phyloP scores from a whole-genome alignment of 1,139 yeast genomes.

The Suhomyces taliae region DNA sequence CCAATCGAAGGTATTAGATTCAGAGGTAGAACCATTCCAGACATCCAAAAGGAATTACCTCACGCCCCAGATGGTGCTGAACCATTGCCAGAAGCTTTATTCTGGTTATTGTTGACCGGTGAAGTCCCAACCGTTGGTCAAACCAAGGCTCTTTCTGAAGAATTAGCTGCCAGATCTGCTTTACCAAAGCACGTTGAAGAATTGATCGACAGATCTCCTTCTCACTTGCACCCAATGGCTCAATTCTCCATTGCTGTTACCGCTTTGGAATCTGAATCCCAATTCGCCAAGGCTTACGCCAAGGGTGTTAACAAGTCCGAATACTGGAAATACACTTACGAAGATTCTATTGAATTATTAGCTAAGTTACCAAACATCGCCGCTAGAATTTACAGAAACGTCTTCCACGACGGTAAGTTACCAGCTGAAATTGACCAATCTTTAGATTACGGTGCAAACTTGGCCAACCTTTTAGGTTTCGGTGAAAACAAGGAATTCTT shows the following conservation, averaged over 20 bases:
- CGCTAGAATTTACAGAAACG: constrained; percentile 90
- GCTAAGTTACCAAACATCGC: constrained; percentile 93
- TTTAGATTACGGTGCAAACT: constrained; percentile 90
- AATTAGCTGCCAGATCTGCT: constrained; percentile 81
- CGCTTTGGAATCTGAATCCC: constrained; percentile 87
- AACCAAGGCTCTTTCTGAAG: constrained; percentile 72
- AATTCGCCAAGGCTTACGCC: constrained; percentile 89
- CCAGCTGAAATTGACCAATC: constrained; percentile 62
- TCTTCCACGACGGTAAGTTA: constrained; percentile 82
- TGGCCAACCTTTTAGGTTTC: constrained; percentile 80
- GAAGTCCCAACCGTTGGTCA: constrained; percentile 80
- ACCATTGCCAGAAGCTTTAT: constrained; percentile 89
- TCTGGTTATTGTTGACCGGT: constrained; percentile 91
- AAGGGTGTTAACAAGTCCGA: constrained; percentile 82
- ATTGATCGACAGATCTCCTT: constrained; percentile 79
- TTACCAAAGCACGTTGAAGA: constrained; percentile 86
- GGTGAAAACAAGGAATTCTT: constrained; percentile 78
- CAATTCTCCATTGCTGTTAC: constrained; percentile 92
- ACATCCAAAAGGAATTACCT: constrained; percentile 89
- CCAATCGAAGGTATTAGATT: constrained; percentile 98
- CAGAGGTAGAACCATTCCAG: constrained; percentile 98
- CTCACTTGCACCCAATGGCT: constrained; percentile 95
- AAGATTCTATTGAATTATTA: constrained; percentile 83
- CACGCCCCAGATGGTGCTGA: constrained; percentile 84
- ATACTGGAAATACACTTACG: constrained; percentile 92